Evolutionary conservation across 2,329 filamentous ascomycete genomes (phyloP).

Genomic region (Falciphora oryzae): DNA sequence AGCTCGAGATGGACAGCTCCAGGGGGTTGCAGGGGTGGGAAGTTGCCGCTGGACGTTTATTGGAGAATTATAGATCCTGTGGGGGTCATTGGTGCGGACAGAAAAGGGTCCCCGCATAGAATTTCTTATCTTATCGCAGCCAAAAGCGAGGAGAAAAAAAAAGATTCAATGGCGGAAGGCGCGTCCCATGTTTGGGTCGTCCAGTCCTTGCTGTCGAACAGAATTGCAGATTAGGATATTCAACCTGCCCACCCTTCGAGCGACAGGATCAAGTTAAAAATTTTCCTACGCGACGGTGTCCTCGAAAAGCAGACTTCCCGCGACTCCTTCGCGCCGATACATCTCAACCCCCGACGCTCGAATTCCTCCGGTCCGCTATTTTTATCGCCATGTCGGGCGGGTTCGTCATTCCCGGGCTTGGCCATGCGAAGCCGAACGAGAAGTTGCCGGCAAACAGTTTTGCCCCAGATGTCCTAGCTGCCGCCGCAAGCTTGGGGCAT

Average conservation of each 20-base stretch:
- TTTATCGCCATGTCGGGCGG: constrained; percentile 14
- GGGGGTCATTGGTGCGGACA: too few species aligned
- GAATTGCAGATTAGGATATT: neutral
- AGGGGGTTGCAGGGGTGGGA: too few species aligned
- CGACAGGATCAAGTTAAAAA: too few species aligned
- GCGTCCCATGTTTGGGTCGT: neutral
- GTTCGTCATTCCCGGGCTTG: constrained; percentile 25
- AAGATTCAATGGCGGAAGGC: neutral
- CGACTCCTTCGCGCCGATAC: neutral
- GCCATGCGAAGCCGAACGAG: constrained; percentile 21
- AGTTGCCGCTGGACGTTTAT: neutral
- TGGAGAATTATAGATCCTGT: neutral
- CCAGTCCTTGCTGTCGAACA: neutral
- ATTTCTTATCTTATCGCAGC: constrained; percentile 1
- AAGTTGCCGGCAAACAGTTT: constrained; percentile 17
- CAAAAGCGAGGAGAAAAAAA: neutral
- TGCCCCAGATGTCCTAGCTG: constrained; percentile 18
- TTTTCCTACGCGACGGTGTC: too few species aligned
- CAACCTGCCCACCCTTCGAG: neutral
- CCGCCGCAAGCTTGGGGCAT: constrained; percentile 14
- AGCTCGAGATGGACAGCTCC: neutral
- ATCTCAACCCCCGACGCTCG: neutral
- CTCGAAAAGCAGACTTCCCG: too few species aligned
- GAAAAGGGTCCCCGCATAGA: too few species aligned
- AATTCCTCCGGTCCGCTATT: neutral